Conservation (phyloP, 2,329 filamentous ascomycete genomes). For the Neospermospora avenae region DNA sequence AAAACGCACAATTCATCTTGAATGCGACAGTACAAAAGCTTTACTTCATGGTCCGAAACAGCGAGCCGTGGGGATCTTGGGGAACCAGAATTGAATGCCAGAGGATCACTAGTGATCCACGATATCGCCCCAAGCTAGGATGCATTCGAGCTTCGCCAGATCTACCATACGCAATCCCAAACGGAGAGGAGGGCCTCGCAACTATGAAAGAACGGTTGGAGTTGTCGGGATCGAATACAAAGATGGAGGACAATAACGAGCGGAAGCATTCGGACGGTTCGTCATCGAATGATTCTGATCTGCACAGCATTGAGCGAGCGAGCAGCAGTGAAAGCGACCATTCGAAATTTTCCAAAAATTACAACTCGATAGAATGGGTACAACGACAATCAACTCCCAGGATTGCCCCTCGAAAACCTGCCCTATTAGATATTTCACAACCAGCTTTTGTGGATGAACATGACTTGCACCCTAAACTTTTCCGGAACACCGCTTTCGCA, state of each 20-base stretch:
- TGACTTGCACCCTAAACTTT: slow-evolving; percentile 16
- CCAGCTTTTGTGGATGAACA: slow-evolving; percentile 17
- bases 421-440: slow-evolving; percentile 15
- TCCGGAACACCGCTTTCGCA: slow-evolving; percentile 22
- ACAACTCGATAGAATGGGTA: slow-evolving; percentile 25
- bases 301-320: slow-evolving; percentile 26
- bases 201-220: slow-evolving; percentile 55
- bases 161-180: slow-evolving; percentile 56
- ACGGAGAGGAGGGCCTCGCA: slow-evolving; percentile 55
- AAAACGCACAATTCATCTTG: slow-evolving; percentile 62
- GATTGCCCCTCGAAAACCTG: neutral
- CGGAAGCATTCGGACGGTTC: slow-evolving; percentile 24
- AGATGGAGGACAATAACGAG: slow-evolving; percentile 21
- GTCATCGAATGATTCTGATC: slow-evolving; percentile 19
- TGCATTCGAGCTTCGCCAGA: slow-evolving; percentile 62
- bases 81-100: slow-evolving; percentile 62
- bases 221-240: slow-evolving; percentile 22
- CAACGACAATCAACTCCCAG: slow-evolving; percentile 19
- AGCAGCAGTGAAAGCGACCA: slow-evolving; percentile 32
- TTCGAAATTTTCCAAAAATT: slow-evolving; percentile 26
- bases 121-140: slow-evolving; percentile 61
- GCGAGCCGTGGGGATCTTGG: slow-evolving; percentile 58
- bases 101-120: slow-evolving; percentile 61
- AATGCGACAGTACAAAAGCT: slow-evolving; percentile 64
- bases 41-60: slow-evolving; percentile 59